Conservation (phyloP, 176 grass and related monocot species). For the Aechmea fasciata region DNA sequence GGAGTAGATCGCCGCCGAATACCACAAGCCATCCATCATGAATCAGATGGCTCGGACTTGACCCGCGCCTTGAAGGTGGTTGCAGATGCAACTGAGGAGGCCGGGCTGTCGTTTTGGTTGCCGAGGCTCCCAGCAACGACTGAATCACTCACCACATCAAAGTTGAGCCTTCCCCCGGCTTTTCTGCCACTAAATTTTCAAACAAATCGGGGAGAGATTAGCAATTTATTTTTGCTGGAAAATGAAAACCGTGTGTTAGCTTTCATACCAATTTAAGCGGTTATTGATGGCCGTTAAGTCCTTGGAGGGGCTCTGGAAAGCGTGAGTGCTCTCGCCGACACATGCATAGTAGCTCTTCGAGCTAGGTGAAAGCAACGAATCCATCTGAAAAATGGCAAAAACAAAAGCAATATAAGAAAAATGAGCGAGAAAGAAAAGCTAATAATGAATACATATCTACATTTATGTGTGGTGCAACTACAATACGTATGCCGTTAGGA, state of each 20-base stretch:
- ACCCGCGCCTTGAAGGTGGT: conserved; percentile 22
- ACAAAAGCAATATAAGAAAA: neutral
- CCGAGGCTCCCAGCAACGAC: conserved; percentile 59
- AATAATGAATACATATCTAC: too few relatives aligned
- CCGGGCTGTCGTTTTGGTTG: conserved; percentile 26
- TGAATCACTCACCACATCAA: conserved; percentile 78
- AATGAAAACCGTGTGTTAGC: neutral
- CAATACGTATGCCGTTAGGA: too few relatives aligned
- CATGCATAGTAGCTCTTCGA: conserved; percentile 98
- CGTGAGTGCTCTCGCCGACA: conserved; percentile 94
- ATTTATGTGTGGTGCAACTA: too few relatives aligned
- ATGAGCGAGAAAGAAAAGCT: neutral
- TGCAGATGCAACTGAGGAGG: conserved; percentile 9
- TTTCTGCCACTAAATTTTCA: conserved; percentile 49
- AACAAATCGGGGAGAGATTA: neutral
- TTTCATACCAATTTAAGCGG: conserved; percentile 61
- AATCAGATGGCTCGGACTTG: conserved; percentile 53
- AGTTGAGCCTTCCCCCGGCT: conserved; percentile 49
- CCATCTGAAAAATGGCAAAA: conserved; percentile 45
- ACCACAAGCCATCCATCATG: conserved; percentile 13
- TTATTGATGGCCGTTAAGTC: conserved; percentile 88
- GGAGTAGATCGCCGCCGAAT: neutral
- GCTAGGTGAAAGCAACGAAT: conserved; percentile 86
- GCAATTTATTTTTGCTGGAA: neutral
- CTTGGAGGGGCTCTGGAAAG: conserved; percentile 94